phyloP scores from a whole-genome alignment of 2,329 filamentous ascomycete genomes.

The Tolypocladium sp. region DNA sequence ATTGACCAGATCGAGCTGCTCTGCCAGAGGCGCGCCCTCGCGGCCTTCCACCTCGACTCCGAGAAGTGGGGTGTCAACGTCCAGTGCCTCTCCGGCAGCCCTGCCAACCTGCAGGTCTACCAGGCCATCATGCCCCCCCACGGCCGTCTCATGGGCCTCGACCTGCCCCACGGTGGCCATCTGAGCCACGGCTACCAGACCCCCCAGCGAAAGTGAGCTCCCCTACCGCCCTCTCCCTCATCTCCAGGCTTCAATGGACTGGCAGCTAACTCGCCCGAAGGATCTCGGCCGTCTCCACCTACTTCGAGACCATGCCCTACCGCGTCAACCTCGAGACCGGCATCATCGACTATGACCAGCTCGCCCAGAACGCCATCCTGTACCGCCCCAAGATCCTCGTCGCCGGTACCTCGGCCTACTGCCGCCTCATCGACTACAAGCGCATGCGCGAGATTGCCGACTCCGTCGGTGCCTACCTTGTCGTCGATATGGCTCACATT shows the following conservation, averaged over 20 bases:
- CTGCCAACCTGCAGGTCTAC: conserved; percentile 96
- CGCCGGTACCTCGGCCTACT: conserved; percentile 96
- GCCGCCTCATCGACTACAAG: conserved; percentile 91
- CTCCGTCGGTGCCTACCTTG: conserved; percentile 84
- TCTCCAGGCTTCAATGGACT: background rate
- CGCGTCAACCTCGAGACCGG: conserved; percentile 81
- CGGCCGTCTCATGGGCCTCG: conserved; percentile 93
- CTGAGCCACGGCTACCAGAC: conserved; percentile 97
- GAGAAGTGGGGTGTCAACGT: conserved; percentile 98
- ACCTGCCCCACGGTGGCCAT: conserved; percentile 90
- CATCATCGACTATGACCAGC: conserved; percentile 91
- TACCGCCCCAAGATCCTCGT: conserved; percentile 96
- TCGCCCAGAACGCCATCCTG: conserved; percentile 81
- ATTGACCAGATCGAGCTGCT: conserved; percentile 94
- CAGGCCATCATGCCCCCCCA: conserved; percentile 94
- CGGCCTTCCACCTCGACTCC: conserved; percentile 78
- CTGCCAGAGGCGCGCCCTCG: conserved; percentile 88
- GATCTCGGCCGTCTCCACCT: conserved; percentile 96
- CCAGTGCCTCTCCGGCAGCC: conserved; percentile 84
- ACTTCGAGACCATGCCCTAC: conserved; percentile 99
- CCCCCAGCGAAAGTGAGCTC: conserved; percentile 71
- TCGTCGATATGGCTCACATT: conserved; percentile 98
- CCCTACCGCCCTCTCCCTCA: background rate
- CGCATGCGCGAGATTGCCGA: conserved; percentile 96
- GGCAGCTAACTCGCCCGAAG: conserved; percentile 20